phyloP scores from a whole-genome alignment of 768 basidiomycete genomes.

The Pisolithus tinctorius region DNA sequence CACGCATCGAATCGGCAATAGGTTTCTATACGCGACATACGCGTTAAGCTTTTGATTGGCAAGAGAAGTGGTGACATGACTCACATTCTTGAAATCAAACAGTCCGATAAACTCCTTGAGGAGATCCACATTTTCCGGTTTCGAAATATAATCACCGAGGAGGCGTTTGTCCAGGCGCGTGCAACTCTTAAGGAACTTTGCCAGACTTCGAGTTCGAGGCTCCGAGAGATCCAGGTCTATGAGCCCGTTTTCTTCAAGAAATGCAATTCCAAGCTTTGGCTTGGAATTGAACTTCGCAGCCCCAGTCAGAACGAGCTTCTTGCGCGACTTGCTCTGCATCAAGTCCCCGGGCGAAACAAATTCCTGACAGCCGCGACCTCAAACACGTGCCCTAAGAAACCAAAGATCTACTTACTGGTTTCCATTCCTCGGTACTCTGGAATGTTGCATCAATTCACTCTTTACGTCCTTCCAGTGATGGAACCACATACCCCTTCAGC shows the following conservation, averaged over 20 bases:
- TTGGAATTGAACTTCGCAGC: conserved; percentile 87
- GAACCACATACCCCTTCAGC: conserved; percentile 37
- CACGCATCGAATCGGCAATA: conserved; percentile 92
- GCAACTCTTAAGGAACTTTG: conserved; percentile 78
- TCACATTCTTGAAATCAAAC: conserved; percentile 85
- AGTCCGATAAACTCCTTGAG: conserved; percentile 81
- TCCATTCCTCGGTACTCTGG: conserved; percentile 53
- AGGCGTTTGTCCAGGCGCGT: conserved; percentile 87
- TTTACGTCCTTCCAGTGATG: not conserved
- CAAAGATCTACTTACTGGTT: conserved; percentile 38
- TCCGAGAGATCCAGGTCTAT: conserved; percentile 65
- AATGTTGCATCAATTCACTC: conserved; percentile 8
- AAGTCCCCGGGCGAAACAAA: conserved; percentile 52
- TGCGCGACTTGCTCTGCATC: conserved; percentile 69
- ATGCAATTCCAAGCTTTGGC: conserved; percentile 85
- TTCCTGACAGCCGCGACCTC: conserved; percentile 31
- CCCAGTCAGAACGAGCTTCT: conserved; percentile 78
- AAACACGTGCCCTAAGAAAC: conserved; percentile 1
- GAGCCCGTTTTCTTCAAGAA: conserved; percentile 88
- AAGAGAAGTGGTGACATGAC: conserved; percentile 16
- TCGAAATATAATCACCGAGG: conserved; percentile 88
- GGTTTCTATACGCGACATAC: conserved; percentile 59
- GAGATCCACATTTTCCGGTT: conserved; percentile 78
- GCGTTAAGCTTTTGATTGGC: not conserved
- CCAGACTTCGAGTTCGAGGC: conserved; percentile 63